phyloP scores from a whole-genome alignment of 257 asterid genomes.

The Sherardia arvensis region DNA sequence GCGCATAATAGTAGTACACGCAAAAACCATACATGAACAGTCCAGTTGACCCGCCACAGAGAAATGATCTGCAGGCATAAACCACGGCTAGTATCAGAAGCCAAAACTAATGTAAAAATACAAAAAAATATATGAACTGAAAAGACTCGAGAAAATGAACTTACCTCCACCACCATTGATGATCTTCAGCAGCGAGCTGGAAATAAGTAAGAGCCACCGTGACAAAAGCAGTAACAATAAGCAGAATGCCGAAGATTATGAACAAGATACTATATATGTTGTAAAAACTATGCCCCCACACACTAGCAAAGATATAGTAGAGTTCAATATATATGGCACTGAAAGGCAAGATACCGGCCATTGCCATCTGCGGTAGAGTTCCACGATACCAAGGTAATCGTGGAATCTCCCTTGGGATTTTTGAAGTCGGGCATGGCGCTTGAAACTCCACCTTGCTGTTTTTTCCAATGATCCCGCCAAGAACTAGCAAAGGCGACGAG shows the following conservation, averaged over 20 bases:
- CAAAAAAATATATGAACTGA: neutral
- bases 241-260: conserved; percentile 71
- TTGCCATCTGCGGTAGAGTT: conserved; percentile 79
- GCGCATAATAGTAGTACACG: conserved; percentile 33
- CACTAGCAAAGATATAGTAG: conserved; percentile 74
- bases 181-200: conserved; percentile 94
- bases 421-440: conserved; percentile 80
- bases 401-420: conserved; percentile 80
- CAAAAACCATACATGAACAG: conserved; percentile 35
- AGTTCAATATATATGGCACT: conserved; percentile 84
- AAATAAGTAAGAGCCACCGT: conserved; percentile 81
- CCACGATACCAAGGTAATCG: conserved; percentile 78
- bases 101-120: neutral
- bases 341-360: conserved; percentile 92
- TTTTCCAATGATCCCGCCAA: conserved; percentile 88
- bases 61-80: conserved; percentile 25
- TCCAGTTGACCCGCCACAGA: conserved; percentile 41
- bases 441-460: conserved; percentile 75
- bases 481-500: conserved; percentile 64
- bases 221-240: conserved; percentile 77
- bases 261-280: conserved; percentile 69
- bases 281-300: conserved; percentile 88
- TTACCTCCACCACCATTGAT: conserved; percentile 99
- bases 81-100: neutral
- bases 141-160: no score